Evolutionary conservation across 352 stramenopile species (phyloP).

Genomic region (Thalassiosira ordinaria): DNA sequence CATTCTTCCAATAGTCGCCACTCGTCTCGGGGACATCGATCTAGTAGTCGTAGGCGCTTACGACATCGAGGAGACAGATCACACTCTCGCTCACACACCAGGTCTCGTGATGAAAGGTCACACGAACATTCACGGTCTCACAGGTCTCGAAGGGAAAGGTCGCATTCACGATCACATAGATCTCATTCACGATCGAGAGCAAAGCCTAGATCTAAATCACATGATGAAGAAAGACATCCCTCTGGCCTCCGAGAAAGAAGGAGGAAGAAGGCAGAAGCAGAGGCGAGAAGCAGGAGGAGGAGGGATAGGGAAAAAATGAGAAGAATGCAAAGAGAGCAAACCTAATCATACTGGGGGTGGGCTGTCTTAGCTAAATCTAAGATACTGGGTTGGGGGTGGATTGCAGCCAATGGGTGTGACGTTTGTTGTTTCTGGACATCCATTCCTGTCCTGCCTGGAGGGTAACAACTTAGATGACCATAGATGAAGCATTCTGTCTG

Average conservation of each 20-base stretch:
- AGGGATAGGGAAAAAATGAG: conserved; percentile 35
- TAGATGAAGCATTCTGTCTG: too few species aligned
- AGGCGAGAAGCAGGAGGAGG: conserved; percentile 16
- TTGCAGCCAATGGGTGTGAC: too few species aligned
- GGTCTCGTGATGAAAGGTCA: background rate
- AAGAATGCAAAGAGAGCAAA: too few species aligned
- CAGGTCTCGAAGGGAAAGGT: conserved; percentile 2
- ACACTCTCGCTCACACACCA: background rate
- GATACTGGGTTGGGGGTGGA: too few species aligned
- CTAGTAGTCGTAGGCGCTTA: conserved; percentile 1
- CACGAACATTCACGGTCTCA: conserved; percentile 1
- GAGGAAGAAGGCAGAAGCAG: conserved; percentile 26
- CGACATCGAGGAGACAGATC: background rate
- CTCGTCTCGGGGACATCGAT: conserved; percentile 16
- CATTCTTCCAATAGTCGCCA: conserved; percentile 5
- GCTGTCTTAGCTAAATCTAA: too few species aligned
- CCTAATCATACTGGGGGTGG: too few species aligned
- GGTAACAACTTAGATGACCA: too few species aligned
- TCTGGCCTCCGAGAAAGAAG: conserved; percentile 1
- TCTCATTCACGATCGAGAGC: conserved; percentile 35
- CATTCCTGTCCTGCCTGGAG: too few species aligned
- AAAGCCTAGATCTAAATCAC: conserved; percentile 26
- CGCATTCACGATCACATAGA: conserved; percentile 31
- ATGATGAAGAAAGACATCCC: background rate
- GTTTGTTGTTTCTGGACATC: too few species aligned